Conservation (phyloP, 176 grass and related monocot species). For the Rhipidocladum racemiflorum region DNA sequence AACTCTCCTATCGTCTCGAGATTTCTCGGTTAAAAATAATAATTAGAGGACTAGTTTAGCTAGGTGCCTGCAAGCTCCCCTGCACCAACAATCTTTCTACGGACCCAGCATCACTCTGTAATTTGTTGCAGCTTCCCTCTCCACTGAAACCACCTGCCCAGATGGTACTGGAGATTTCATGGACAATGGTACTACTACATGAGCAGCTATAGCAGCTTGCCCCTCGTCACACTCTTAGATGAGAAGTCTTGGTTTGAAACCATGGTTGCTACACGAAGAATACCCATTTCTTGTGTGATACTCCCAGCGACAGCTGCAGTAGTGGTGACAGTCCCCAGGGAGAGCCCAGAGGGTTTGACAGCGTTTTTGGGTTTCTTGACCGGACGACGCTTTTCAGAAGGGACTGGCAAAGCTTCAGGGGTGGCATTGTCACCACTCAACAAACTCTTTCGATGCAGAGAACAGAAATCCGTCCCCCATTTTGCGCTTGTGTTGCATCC, state of each 20-base stretch:
- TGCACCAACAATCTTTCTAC: slow-evolving; percentile 9
- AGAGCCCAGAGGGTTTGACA: not conserved
- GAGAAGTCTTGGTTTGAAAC: slow-evolving; percentile 15
- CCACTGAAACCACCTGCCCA: not conserved
- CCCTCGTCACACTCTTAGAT: not conserved
- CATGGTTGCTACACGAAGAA: not conserved
- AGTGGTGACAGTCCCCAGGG: slow-evolving; percentile 7
- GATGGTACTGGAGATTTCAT: slow-evolving; percentile 24
- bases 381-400: slow-evolving; percentile 7
- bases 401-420: slow-evolving; percentile 20
- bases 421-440: slow-evolving; percentile 1
- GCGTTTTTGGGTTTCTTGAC: slow-evolving; percentile 33
- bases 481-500: slow-evolving; percentile 39
- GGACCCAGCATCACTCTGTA: slow-evolving; percentile 15
- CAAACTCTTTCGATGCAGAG: slow-evolving; percentile 34
- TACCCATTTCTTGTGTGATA: slow-evolving; percentile 25
- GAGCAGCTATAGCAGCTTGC: not conserved
- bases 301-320: slow-evolving; percentile 25
- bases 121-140: slow-evolving; percentile 12
- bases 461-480: slow-evolving; percentile 46
- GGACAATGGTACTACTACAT: not conserved
- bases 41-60: slow-evolving; percentile 9
- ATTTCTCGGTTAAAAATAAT: slow-evolving; percentile 9
- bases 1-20: not conserved
- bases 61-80: not conserved